These are phyloP conservation scores for Colletotrichum gigasporum DNA, from an alignment of 2,329 filamentous ascomycete species.

Conservation along the genomic window DNA sequence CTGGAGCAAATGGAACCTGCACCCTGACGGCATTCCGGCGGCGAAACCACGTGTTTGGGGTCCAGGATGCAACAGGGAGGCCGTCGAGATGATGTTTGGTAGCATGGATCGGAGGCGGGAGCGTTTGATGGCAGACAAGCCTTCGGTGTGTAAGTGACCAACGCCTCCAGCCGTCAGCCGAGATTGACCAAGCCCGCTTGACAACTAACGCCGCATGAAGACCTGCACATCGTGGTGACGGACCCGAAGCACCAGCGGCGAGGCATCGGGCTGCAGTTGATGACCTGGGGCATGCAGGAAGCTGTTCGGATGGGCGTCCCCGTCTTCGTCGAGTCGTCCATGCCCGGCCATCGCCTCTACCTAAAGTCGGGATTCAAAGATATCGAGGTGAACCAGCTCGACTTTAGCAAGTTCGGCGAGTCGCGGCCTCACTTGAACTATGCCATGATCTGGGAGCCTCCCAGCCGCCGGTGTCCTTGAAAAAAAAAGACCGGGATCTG, in stretches of 20 bases:
- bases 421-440: slow-evolving; percentile 14
- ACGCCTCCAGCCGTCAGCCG: neutral
- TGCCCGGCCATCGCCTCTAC: slow-evolving; percentile 43
- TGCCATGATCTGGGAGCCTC: slow-evolving; percentile 32
- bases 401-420: slow-evolving; percentile 22
- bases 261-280: slow-evolving; percentile 45
- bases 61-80: slow-evolving; percentile 43
- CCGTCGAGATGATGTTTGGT: slow-evolving; percentile 43
- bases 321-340: slow-evolving; percentile 47
- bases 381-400: slow-evolving; percentile 32
- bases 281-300: slow-evolving; percentile 46
- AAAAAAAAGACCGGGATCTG: too few relatives aligned
- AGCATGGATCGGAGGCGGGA: slow-evolving; percentile 41
- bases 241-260: slow-evolving; percentile 47
- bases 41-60: slow-evolving; percentile 37
- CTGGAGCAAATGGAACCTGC: slow-evolving; percentile 49
- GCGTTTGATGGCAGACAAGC: slow-evolving; percentile 42
- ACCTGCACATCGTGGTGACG: slow-evolving; percentile 49
- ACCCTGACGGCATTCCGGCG: slow-evolving; percentile 37
- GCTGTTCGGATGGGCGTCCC: slow-evolving; percentile 47
- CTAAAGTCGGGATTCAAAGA: slow-evolving; percentile 46
- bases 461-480: slow-evolving; percentile 16
- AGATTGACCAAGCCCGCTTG: neutral
- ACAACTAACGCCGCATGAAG: slow-evolving; percentile 34
- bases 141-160: slow-evolving; percentile 45